These are phyloP conservation scores for Fusarium newnesense DNA, from an alignment of 2,329 filamentous ascomycete species.

Conservation along the genomic window DNA sequence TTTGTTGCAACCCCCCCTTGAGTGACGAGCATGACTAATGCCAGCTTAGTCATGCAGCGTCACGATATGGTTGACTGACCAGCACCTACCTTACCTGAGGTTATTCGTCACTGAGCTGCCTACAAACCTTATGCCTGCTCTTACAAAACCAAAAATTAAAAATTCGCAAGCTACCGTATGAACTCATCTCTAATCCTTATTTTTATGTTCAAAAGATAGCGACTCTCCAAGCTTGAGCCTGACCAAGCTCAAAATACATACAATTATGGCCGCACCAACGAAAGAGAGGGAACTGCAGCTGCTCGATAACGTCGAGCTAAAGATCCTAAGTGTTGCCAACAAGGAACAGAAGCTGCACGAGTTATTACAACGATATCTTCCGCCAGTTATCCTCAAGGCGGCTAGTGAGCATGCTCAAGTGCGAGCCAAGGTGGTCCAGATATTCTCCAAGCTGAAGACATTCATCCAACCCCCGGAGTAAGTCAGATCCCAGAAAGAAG, in stretches of 20 bases:
- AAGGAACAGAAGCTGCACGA: slow-evolving; percentile 85
- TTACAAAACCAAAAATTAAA: not conserved
- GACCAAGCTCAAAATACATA: not conserved
- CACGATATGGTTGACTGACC: slow-evolving; percentile 38
- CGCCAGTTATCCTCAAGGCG: slow-evolving; percentile 86
- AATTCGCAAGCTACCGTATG: not conserved
- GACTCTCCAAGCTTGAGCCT: not conserved
- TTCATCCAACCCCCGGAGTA: slow-evolving; percentile 63
- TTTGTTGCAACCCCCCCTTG: no score
- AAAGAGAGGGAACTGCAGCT: slow-evolving; percentile 83
- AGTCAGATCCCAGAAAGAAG: not conserved
- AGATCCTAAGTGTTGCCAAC: slow-evolving; percentile 81
- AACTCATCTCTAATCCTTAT: not conserved
- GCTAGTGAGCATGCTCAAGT: slow-evolving; percentile 83
- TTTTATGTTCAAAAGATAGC: not conserved
- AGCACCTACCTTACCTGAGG: slow-evolving; percentile 10
- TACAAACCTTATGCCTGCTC: not conserved
- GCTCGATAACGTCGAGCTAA: slow-evolving; percentile 85
- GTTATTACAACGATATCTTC: slow-evolving; percentile 80
- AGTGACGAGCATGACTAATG: not conserved
- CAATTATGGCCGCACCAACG: slow-evolving; percentile 51
- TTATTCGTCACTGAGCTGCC: slow-evolving; percentile 42
- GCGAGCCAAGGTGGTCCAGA: slow-evolving; percentile 74
- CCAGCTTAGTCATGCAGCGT: slow-evolving; percentile 42
- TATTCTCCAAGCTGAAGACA: slow-evolving; percentile 63